Evolutionary conservation across 257 asterid genomes (phyloP).

Genomic region (Lavandula angustifolia): DNA sequence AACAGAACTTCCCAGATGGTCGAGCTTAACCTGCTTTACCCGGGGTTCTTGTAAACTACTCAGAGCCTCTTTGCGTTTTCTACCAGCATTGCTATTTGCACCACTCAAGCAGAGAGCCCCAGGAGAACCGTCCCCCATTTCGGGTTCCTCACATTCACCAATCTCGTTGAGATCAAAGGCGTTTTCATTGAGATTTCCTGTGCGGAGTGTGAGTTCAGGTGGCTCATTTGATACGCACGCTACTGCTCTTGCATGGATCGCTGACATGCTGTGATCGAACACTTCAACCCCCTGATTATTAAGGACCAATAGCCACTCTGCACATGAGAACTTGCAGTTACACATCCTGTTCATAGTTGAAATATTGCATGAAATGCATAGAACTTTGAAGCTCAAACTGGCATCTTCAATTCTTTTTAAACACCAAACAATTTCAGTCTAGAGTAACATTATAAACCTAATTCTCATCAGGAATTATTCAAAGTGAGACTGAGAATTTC

Average conservation of each 20-base stretch:
- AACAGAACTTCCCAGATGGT: slow-evolving; percentile 31
- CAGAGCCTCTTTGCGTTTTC: slow-evolving; percentile 60
- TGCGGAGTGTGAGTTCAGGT: slow-evolving; percentile 26
- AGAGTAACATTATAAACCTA: not conserved
- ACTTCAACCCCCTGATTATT: slow-evolving; percentile 49
- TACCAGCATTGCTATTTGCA: slow-evolving; percentile 30
- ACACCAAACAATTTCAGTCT: not conserved
- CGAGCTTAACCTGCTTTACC: slow-evolving; percentile 50
- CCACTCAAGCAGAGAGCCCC: slow-evolving; percentile 23
- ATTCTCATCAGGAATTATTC: slow-evolving; percentile 10
- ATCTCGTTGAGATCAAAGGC: slow-evolving; percentile 4
- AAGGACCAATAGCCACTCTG: slow-evolving; percentile 61
- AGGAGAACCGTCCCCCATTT: slow-evolving; percentile 18
- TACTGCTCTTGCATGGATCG: slow-evolving; percentile 42
- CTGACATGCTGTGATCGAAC: slow-evolving; percentile 39
- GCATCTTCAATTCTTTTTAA: slow-evolving; percentile 12
- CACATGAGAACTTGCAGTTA: slow-evolving; percentile 30
- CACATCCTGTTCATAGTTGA: slow-evolving; percentile 5
- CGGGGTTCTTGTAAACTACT: slow-evolving; percentile 38
- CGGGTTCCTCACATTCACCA: slow-evolving; percentile 30
- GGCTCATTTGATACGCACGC: slow-evolving; percentile 26
- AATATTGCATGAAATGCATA: slow-evolving; percentile 12
- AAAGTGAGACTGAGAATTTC: not conserved
- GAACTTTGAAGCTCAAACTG: not conserved
- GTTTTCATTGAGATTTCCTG: slow-evolving; percentile 4